These are phyloP conservation scores for Fusarium verticillioides DNA, from an alignment of 2,329 filamentous ascomycete species.

Conservation along the genomic window DNA sequence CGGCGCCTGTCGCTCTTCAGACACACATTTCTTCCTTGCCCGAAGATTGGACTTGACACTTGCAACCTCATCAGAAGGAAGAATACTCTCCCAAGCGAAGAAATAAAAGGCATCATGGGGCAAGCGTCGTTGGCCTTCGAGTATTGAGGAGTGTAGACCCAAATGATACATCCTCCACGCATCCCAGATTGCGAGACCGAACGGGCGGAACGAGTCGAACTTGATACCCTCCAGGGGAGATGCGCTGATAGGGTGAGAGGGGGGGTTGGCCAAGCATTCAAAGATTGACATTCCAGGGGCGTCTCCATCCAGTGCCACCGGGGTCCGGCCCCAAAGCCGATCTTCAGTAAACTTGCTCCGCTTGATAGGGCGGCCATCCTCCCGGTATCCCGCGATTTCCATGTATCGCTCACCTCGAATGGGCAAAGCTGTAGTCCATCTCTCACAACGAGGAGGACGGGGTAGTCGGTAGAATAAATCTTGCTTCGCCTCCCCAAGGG, in stretches of 20 bases:
- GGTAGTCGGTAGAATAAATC: slow-evolving; percentile 11
- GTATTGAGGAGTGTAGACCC: slow-evolving; percentile 1
- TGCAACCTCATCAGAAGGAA: slow-evolving; percentile 10
- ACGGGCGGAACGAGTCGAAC: slow-evolving; percentile 31
- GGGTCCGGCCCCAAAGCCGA: slow-evolving; percentile 10
- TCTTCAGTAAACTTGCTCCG: not conserved
- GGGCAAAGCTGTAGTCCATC: slow-evolving; percentile 19
- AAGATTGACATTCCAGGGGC: not conserved
- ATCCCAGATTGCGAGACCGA: slow-evolving; percentile 38
- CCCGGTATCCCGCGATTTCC: not conserved
- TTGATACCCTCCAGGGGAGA: slow-evolving; percentile 19
- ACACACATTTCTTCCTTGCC: not conserved
- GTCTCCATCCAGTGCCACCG: not conserved
- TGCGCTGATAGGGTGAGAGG: not conserved
- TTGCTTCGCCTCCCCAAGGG: not conserved
- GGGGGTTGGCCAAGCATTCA: not conserved
- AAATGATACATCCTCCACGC: slow-evolving; percentile 23
- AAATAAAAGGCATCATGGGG: not conserved
- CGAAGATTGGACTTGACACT: not conserved
- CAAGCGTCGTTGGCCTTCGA: not conserved
- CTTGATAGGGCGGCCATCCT: not conserved
- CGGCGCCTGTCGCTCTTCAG: not conserved
- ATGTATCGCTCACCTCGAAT: not conserved
- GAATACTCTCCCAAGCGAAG: slow-evolving; percentile 20
- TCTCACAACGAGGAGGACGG: not conserved